Base-by-base conservation (phyloP, 257 asterid genomes). In the Forsythia viridissima region DNA sequence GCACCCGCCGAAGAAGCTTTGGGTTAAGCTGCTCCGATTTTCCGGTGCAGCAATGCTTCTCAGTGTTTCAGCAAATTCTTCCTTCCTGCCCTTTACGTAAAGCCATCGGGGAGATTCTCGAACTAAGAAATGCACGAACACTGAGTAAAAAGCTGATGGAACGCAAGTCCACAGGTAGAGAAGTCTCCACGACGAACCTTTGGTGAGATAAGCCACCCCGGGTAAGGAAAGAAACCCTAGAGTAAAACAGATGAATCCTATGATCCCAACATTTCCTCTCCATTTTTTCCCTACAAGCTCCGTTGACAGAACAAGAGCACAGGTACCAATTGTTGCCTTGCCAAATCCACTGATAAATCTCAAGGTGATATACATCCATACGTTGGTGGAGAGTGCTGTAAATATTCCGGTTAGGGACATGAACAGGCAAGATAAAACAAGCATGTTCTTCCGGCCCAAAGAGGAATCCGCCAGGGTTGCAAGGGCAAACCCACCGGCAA, bases 71-170 rank as follows among this genome's bases (percentile, higher is more conserved):
- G 82, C 84, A 34, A 88, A 87, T 75, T 92, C 94, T 1, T 82
- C 79, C 20, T 84, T 90, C 1, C 87, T 37, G 1, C 97, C 97
- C 41, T 81, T 87, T 52, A 92, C 76, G 75, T 79, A 89, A 8
- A 93, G 91, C 98, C 97, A 93, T 41, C 97, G 84, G 0, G 98
- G 98, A 0, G 97, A 92, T 43, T 93, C 97, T 0, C 78, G 74
- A 0, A 83, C 96, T 0, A 84, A 59, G 12, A 85, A 74, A 24
- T 76, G 39, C 1, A 89, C 72, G 1, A 85, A 3, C 1, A 88
- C 0, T 0, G 92, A 77, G 77, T 90, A 88, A 0, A 90, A 0
- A 11, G 87, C 61, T 0, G 91, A 59, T 0, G 97, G 98, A 1
- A 83, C 52, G 1, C 87, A 87, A 0, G 91, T 92, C 89, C 87